Conservation (phyloP, 176 grass and related monocot genomes). For the Paspalum notatum region DNA sequence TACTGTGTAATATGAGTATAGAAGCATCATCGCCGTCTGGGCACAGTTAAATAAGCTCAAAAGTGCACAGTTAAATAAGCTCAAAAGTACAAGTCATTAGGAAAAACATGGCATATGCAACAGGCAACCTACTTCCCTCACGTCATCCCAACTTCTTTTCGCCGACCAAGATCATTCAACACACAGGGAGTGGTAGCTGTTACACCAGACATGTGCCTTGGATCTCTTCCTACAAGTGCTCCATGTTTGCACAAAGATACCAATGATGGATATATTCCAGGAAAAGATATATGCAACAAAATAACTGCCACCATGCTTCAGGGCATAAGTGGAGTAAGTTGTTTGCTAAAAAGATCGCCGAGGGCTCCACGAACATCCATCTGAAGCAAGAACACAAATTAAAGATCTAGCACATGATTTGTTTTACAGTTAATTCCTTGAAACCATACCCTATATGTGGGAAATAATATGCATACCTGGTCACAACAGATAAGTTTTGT, state of each 20-base stretch:
- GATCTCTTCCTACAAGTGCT: conserved; percentile 36
- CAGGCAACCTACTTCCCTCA: conserved; percentile 29
- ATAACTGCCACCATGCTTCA: conserved; percentile 41
- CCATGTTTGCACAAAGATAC: conserved; percentile 46
- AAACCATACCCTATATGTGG: not conserved
- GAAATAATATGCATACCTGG: conserved; percentile 57
- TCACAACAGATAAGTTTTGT: conserved; percentile 99
- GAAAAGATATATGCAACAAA: conserved; percentile 49
- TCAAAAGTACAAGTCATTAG: conserved; percentile 39
- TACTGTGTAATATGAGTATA: conserved; percentile 40
- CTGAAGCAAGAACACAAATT: conserved; percentile 50
- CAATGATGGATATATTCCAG: conserved; percentile 38
- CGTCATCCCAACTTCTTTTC: conserved; percentile 30
- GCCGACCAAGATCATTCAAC: conserved; percentile 8
- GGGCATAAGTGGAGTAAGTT: conserved; percentile 83
- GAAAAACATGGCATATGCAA: conserved; percentile 37
- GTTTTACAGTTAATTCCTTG: not conserved
- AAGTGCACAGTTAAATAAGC: conserved; percentile 38
- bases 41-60: conserved; percentile 34
- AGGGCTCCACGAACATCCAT: conserved; percentile 96
- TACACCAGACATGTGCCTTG: conserved; percentile 24
- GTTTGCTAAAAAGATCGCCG: conserved; percentile 87
- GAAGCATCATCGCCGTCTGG: conserved; percentile 23
- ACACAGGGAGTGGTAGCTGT: conserved; percentile 24
- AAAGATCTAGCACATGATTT: not conserved